Evolutionary conservation across 495 filamentous ascomycete species (phyloP), one percentile per base, ranked within the genome.

Genomic region (Eremomyces bilateralis): DNA sequence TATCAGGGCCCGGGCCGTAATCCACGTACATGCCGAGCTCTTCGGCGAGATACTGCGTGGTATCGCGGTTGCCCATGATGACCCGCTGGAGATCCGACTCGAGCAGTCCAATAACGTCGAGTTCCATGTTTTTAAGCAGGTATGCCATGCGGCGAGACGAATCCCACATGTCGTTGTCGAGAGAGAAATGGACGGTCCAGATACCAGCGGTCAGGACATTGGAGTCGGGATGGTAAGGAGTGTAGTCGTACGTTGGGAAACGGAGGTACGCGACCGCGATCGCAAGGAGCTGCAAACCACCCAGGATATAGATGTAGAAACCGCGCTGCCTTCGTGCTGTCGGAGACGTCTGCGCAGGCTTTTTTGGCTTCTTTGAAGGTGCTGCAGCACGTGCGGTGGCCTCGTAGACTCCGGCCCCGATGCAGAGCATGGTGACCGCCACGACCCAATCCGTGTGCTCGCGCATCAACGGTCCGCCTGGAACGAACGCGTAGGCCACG

Each of bases 101-200:
- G 21, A 99, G 64, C 29, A 99, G 68, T 27, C 90, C 90, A 38
- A 99, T 68, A 29, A 99, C 79, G 47, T 99, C 90, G 25, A 99
- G 58, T 53, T 99, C 90, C 13, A 92, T 59, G 49, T 94, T 88
- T 46, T 80, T 77, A 47, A 99, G 78, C 6, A 93, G 58, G 58
- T 91, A 72, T 42, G 80, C 79, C 67, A 95, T 90, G 34, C 90
- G 85, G 38, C 75, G 73, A 56, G 94, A 85, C 2, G 83, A 88
- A 16, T 76, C 80, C 82, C 83, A 95, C 90, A 95, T 94, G 54
- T 94, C 77, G 50, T 99, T 99, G 59, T 99, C 90, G 18, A 99
- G 71, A 18, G 74, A 81, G 50, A 99, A 99, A 62, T 99, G 90
- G 34, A 95, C 83, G 0, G 90, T 99, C 90, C 90, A 99, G 53